Conservation (phyloP, 306 rosid genomes). For the Delonix regia region DNA sequence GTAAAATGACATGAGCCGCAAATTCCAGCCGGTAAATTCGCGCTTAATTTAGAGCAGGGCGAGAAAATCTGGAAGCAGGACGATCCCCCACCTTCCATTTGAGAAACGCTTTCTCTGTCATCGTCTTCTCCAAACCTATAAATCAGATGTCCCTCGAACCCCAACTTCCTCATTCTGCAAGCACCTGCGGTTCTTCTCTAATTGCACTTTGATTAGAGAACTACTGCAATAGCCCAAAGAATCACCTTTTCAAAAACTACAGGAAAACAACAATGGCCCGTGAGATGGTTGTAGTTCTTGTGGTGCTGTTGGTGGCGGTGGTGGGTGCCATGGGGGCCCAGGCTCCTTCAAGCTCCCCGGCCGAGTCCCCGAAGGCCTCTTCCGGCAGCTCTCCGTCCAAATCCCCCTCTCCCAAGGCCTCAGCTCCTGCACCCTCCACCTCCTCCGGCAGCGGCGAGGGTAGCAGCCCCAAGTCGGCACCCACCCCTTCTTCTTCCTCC, state of each 20-base stretch:
- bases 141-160: background rate
- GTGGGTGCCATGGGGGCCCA: background rate
- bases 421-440: background rate
- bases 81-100: background rate
- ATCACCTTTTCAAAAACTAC: no score
- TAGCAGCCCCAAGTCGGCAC: background rate
- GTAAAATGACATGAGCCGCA: no score
- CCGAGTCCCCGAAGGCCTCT: constrained; percentile 33
- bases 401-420: background rate
- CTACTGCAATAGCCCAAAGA: no score
- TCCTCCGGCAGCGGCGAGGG: background rate
- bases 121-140: constrained; percentile 33
- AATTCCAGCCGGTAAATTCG: no score
- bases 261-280: background rate
- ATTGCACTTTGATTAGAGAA: constrained; percentile 36
- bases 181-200: constrained; percentile 52
- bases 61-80: no score
- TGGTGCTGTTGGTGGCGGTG: background rate
- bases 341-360: constrained; percentile 33
- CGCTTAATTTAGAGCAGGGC: no score
- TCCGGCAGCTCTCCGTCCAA: background rate
- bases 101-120: background rate
- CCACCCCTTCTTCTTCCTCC: background rate
- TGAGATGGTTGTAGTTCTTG: background rate
- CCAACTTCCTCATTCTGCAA: constrained; percentile 32